Conservation (phyloP, 768 basidiomycete species). For the Pisolithus marmoratus region DNA sequence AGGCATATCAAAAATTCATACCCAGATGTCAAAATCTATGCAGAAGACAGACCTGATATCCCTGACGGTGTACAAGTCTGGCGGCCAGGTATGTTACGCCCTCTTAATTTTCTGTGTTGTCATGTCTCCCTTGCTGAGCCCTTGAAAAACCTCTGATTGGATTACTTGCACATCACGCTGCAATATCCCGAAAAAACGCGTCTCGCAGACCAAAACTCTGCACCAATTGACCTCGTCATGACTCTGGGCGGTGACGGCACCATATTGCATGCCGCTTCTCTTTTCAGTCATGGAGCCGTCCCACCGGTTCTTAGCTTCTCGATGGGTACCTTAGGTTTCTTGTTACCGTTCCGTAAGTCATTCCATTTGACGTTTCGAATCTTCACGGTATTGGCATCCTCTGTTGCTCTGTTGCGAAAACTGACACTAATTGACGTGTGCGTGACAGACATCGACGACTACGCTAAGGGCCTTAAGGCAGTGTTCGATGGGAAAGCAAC, state of each 20-base stretch:
- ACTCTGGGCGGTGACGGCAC: constrained; percentile 95
- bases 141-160: too few relatives aligned
- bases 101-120: not conserved
- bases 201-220: constrained; percentile 38
- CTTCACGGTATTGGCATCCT: not conserved
- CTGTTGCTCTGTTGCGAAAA: not conserved
- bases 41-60: constrained; percentile 62
- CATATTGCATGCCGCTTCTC: constrained; percentile 85
- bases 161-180: too few relatives aligned
- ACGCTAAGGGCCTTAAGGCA: constrained; percentile 71
- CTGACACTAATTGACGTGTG: not conserved
- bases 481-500: constrained; percentile 78
- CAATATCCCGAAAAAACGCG: too few relatives aligned
- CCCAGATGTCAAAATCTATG: constrained; percentile 57
- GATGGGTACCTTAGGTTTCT: constrained; percentile 85
- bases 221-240: constrained; percentile 78
- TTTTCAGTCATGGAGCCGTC: constrained; percentile 87
- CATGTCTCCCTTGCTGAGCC: not conserved
- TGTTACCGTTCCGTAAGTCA: constrained; percentile 85
- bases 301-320: constrained; percentile 72
- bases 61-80: constrained; percentile 61
- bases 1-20: constrained; percentile 57
- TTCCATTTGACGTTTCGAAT: not conserved
- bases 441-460: constrained; percentile 80
- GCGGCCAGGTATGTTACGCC: constrained; percentile 47